These are phyloP conservation scores for Solanum rostratum DNA, from an alignment of 257 asterid species.

Conservation along the genomic window DNA sequence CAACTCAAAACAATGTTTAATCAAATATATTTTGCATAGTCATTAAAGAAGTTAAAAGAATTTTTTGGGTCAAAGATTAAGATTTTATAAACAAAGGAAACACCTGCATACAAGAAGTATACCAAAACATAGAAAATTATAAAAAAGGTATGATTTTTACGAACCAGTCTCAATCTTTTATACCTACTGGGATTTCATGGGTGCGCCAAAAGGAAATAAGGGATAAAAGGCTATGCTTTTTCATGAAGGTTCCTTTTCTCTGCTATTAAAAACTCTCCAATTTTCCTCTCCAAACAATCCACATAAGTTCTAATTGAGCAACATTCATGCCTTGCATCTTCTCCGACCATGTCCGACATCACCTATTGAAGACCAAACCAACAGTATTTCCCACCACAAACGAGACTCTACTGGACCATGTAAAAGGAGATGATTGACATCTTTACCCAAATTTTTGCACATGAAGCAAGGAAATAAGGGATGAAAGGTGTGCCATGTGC, in stretches of 20 bases:
- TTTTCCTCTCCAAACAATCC: neutral
- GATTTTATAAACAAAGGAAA: neutral
- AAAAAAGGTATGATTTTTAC: neutral
- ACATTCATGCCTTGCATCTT: neutral
- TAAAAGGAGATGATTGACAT: neutral
- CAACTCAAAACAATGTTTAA: neutral
- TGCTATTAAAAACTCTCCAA: neutral
- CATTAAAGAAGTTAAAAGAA: neutral
- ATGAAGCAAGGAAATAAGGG: no score
- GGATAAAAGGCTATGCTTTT: neutral
- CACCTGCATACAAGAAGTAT: neutral
- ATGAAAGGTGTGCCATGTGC: no score
- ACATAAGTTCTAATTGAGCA: neutral
- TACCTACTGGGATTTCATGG: neutral
- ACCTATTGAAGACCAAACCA: no score
- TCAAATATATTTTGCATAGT: neutral
- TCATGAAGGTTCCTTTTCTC: neutral
- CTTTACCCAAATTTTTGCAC: neutral
- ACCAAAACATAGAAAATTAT: neutral
- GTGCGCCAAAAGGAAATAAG: neutral
- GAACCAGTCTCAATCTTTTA: neutral
- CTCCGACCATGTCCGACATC: no score
- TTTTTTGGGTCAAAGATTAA: neutral
- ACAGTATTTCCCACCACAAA: neutral
- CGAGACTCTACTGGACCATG: neutral